Base-by-base conservation (phyloP, 345 rosid species). In the Corchorus capsularis region DNA sequence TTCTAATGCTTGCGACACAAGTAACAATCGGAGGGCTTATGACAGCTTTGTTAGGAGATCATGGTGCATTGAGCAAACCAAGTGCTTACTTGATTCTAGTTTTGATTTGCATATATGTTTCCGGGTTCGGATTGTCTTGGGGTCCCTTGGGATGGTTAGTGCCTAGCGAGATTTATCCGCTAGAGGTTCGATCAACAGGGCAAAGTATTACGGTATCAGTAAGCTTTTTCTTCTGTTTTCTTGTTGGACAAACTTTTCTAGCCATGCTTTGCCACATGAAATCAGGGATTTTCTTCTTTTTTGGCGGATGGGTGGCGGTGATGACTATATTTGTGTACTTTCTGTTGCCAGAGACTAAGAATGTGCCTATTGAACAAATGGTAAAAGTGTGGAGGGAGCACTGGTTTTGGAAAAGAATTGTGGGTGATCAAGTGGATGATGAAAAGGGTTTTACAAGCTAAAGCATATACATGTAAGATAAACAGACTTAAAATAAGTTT, bases 91-190 rank as follows among this genome's bases (percentile, higher is more conserved):
- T 80, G 9, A 84, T 89, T 41, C 7, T 89, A 49, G 32, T 83
- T 61, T 65, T 88, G 53, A 81, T 90, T n/a, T 87, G 91, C 32
- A 0, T 78, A 3, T 92, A 85, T 9, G 88, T 87, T 2, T 78
- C 87, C 5, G 93, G 93, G 0, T 92, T 92, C 41, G 86, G 80
- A 0, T 78, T 85, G 85, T 92, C 93, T 9, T 88, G 91, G 97
- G 97, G 94, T 0, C 93, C 93, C 4, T 47, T 92, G 9, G 89
- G 93, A 60, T 92, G 93, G 91, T 76, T 89, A 6, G 89, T 92
- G 46, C 89, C 94, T 0, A 88, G 90, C 13, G 97, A 90, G 84
- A 90, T 92, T 5, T 90, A 80, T 22, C 81, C 88, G 0, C 19
- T 90, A 20, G 93, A 90, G 73, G 86, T 90, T 59, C 76, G 91